Percentiles rank a stretch among this genome's conserved stretches.
Conservation (phyloP, 805 yeast genomes). For the Ogataea haglerorum region DNA sequence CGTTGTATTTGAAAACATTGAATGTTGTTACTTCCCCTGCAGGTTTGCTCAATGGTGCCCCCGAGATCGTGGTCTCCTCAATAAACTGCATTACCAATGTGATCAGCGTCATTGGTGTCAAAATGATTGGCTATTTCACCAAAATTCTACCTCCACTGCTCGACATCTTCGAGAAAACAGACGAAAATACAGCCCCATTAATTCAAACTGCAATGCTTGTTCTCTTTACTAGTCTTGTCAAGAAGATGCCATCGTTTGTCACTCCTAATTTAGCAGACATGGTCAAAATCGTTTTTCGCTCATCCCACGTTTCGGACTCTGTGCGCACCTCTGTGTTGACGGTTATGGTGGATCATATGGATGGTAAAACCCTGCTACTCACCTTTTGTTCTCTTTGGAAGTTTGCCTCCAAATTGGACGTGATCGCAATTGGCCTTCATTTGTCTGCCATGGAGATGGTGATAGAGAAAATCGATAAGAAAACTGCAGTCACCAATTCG, state of each 20-base stretch:
- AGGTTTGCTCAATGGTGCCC: conserved; percentile 50
- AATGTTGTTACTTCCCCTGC: conserved; percentile 42
- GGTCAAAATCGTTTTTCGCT: conserved; percentile 52
- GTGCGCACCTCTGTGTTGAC: conserved; percentile 62
- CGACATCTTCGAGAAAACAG: conserved; percentile 49
- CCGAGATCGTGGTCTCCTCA: conserved; percentile 70
- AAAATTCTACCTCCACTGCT: conserved; percentile 76
- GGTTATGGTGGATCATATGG: conserved; percentile 63
- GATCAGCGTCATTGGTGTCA: conserved; percentile 76
- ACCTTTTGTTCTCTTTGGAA: conserved; percentile 65
- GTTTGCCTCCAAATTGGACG: conserved; percentile 34
- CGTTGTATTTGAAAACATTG: conserved; percentile 48
- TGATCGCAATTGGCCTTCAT: conserved; percentile 62
- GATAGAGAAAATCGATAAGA: conserved; percentile 67
- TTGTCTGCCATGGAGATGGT: conserved; percentile 63
- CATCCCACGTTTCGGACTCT: conserved; percentile 55
- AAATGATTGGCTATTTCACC: conserved; percentile 80
- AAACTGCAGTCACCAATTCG: conserved; percentile 69
- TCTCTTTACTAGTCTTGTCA: conserved; percentile 69
- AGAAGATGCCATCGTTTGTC: conserved; percentile 83
- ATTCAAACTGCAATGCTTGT: conserved; percentile 71
- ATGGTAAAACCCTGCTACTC: conserved; percentile 57
- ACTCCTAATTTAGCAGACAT: conserved; percentile 63
- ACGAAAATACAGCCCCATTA: conserved; percentile 31
- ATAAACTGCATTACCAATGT: conserved; percentile 68